phyloP scores from a whole-genome alignment of 2,329 filamentous ascomycete species.

The Tetracladium maxilliforme region DNA sequence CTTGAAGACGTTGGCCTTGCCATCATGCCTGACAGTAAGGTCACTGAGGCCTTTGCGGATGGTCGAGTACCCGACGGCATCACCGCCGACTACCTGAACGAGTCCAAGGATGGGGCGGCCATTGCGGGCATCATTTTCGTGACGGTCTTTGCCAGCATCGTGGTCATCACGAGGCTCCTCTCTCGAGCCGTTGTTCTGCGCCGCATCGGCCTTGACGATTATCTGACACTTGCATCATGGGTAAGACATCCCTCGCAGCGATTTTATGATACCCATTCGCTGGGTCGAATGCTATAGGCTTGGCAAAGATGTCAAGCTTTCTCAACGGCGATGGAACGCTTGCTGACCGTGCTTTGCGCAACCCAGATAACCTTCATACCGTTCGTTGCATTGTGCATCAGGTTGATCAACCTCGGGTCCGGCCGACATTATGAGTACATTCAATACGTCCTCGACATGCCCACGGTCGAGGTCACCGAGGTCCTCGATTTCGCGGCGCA shows the following conservation, averaged over 20 bases:
- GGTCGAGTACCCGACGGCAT: conserved; percentile 19
- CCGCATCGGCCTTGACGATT: conserved; percentile 22
- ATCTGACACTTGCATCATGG: conserved; percentile 18
- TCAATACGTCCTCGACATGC: conserved; percentile 26
- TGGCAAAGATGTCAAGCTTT: no score
- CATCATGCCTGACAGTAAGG: no score
- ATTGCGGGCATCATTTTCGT: conserved; percentile 24
- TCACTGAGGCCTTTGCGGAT: no score
- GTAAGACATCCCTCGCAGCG: conserved; percentile 13
- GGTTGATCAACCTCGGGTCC: conserved; percentile 30
- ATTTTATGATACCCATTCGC: no score
- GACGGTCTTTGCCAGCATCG: conserved; percentile 15
- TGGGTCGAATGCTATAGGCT: no score
- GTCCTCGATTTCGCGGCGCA: conserved; percentile 33
- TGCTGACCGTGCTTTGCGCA: no score
- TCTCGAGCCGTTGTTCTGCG: conserved; percentile 20
- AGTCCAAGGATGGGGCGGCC: conserved; percentile 19
- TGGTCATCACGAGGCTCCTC: conserved; percentile 18
- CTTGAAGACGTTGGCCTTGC: no score
- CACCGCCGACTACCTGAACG: conserved; percentile 17
- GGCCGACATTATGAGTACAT: conserved; percentile 29
- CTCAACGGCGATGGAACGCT: no score
- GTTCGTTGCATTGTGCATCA: conserved; percentile 25
- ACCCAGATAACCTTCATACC: conserved; percentile 18
- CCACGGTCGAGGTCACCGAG: conserved; percentile 25